Percentiles rank a stretch among this genome's conserved stretches.
Evolutionary conservation across 2,329 filamentous ascomycete species (phyloP).

Genomic region (Verticillium zaregamsianum): DNA sequence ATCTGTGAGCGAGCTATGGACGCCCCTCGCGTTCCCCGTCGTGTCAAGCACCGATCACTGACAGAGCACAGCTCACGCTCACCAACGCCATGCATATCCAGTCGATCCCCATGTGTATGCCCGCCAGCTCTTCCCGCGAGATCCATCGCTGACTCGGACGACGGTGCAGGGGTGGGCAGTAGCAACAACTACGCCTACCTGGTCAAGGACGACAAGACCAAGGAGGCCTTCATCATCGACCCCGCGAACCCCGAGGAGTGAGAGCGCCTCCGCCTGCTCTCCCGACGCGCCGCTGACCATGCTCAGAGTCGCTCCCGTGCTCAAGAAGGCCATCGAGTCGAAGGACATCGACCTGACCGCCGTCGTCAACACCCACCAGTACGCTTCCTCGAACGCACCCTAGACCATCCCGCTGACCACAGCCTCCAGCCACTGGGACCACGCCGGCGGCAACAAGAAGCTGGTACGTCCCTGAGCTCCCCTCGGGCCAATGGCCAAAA

Average conservation of each 20-base stretch:
- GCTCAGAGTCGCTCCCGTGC: conserved; percentile 52
- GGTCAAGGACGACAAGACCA: conserved; percentile 72
- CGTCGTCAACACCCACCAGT: conserved; percentile 98
- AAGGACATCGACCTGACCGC: conserved; percentile 78
- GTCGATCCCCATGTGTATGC: conserved; percentile 84
- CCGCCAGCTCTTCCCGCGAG: background rate
- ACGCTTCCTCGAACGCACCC: conserved; percentile 31
- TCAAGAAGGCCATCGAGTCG: conserved; percentile 68
- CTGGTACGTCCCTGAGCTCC: conserved; percentile 50
- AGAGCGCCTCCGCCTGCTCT: conserved; percentile 20
- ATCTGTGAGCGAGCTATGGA: too few relatives aligned
- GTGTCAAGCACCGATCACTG: background rate
- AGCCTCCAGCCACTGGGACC: conserved; percentile 76
- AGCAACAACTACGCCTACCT: conserved; percentile 85
- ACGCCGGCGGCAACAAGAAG: conserved; percentile 85
- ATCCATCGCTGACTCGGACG: background rate
- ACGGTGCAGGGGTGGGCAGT: conserved; percentile 62
- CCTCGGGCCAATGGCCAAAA: background rate
- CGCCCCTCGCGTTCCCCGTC: too few relatives aligned
- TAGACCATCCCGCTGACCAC: background rate
- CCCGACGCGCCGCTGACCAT: background rate
- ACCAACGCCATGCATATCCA: conserved; percentile 73
- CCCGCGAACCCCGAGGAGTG: conserved; percentile 77
- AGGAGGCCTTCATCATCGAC: conserved; percentile 75
- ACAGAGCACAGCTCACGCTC: conserved; percentile 21